phyloP scores from a whole-genome alignment of 805 yeast species.

The Lipomyces anomalus region DNA sequence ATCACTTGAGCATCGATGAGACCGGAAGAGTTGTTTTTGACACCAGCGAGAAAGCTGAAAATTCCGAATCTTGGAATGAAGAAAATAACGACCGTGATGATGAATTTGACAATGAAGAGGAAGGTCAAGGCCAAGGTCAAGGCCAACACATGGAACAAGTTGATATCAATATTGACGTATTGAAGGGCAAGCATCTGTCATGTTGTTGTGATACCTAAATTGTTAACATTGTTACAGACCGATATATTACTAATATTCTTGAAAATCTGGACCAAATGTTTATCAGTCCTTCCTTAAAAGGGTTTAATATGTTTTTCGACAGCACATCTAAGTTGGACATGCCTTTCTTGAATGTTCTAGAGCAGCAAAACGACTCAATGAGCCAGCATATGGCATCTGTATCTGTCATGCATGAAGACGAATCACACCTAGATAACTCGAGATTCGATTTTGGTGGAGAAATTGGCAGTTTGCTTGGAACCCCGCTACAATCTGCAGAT shows the following conservation, averaged over 20 bases:
- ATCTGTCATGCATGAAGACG: constrained; percentile 31
- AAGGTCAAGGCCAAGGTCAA: too few species aligned
- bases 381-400: constrained; percentile 32
- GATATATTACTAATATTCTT: constrained; percentile 9
- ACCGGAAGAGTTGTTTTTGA: constrained; percentile 60
- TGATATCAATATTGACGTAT: constrained; percentile 26
- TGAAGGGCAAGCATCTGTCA: constrained; percentile 11
- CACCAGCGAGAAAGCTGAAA: constrained; percentile 44
- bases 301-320: constrained; percentile 29
- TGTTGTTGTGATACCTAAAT: background rate
- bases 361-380: background rate
- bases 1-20: constrained; percentile 42
- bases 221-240: constrained; percentile 4
- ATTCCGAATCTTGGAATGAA: too few species aligned
- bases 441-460: constrained; percentile 1
- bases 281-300: constrained; percentile 68
- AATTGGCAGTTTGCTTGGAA: too few species aligned
- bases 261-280: constrained; percentile 24
- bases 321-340: constrained; percentile 10
- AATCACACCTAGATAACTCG: constrained; percentile 28
- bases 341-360: constrained; percentile 12
- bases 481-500: background rate
- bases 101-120: too few species aligned
- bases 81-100: too few species aligned
- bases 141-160: too few species aligned